phyloP scores from a whole-genome alignment of 225 moss, liverwort and hornwort species.

The Pleurozium schreberi region DNA sequence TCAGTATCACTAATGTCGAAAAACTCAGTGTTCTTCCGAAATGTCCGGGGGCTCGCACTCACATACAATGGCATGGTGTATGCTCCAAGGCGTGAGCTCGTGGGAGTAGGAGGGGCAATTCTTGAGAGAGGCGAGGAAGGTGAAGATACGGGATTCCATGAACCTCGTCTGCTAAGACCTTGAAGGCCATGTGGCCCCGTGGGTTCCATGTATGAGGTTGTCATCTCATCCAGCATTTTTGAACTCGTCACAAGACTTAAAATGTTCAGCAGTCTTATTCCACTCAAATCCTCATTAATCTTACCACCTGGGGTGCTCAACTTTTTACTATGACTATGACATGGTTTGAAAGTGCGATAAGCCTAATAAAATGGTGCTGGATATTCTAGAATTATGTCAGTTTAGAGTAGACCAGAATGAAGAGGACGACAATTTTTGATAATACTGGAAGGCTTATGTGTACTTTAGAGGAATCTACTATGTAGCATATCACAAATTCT shows the following conservation, averaged over 20 bases:
- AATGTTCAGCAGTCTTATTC: background rate
- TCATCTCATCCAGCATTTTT: background rate
- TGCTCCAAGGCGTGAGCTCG: slow-evolving; percentile 9
- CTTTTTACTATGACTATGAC: background rate
- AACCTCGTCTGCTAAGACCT: background rate
- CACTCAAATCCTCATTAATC: background rate
- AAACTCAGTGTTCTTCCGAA: slow-evolving; percentile 27
- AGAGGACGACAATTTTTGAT: background rate
- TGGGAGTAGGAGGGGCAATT: slow-evolving; percentile 7
- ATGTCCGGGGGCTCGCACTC: background rate
- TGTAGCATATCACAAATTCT: background rate
- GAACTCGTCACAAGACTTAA: background rate
- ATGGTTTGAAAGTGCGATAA: background rate
- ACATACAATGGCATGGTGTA: slow-evolving; percentile 9
- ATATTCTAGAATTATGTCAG: background rate
- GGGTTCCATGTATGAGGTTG: background rate
- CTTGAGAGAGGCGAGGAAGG: slow-evolving; percentile 20
- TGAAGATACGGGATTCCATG: slow-evolving; percentile 16
- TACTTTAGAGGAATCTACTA: too few species aligned
- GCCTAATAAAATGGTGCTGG: background rate
- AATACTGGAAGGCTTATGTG: background rate
- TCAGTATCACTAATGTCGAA: slow-evolving; percentile 40
- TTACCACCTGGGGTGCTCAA: background rate
- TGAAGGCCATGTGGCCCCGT: background rate
- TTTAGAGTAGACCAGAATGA: background rate